phyloP scores from a whole-genome alignment of 73 alveolate species.

The Breviolum minutum region DNA sequence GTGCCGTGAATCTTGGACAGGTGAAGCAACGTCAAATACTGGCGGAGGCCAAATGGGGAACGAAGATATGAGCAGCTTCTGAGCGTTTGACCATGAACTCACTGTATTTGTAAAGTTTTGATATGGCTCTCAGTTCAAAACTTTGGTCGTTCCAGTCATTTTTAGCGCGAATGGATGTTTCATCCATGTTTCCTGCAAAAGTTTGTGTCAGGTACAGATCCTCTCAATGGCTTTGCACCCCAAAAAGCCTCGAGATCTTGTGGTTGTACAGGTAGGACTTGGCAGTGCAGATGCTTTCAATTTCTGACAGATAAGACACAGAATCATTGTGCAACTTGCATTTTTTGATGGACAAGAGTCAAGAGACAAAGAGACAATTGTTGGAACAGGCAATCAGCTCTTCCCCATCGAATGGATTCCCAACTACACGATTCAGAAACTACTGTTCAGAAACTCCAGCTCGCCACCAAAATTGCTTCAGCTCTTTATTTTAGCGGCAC shows the following conservation, averaged over 20 bases:
- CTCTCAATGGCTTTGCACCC: background rate
- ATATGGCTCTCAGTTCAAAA: background rate
- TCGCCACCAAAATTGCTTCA: background rate
- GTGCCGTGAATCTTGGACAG: background rate
- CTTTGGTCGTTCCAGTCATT: background rate
- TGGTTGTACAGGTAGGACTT: background rate
- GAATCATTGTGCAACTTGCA: no score
- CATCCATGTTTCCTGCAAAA: background rate
- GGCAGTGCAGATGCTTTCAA: background rate
- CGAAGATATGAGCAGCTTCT: background rate
- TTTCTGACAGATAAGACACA: background rate
- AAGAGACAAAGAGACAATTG: background rate
- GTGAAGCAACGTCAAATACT: constrained; percentile 25
- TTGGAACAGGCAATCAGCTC: background rate
- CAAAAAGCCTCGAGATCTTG: background rate
- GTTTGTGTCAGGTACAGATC: background rate
- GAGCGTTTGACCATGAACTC: background rate
- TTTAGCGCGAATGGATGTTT: background rate
- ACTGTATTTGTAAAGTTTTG: background rate
- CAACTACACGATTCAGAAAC: background rate
- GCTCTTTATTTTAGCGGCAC: background rate
- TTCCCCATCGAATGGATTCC: background rate
- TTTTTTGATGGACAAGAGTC: background rate
- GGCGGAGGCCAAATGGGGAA: background rate
- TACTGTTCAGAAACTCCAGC: background rate